phyloP scores from a whole-genome alignment of 2,329 filamentous ascomycete genomes.

The Exophiala aquamarina region DNA sequence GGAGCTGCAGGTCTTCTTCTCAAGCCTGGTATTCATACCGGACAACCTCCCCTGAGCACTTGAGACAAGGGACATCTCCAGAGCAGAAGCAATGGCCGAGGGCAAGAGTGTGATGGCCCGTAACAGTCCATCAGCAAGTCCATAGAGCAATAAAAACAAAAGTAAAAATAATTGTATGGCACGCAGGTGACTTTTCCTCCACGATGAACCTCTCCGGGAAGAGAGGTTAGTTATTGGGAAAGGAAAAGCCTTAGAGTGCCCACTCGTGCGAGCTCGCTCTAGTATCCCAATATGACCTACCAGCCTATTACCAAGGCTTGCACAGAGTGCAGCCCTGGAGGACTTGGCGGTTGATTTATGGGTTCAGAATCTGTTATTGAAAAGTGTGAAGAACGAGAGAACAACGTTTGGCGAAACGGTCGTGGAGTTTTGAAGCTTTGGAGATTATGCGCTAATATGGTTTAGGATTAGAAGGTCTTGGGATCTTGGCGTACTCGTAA shows the following conservation, averaged over 20 bases:
- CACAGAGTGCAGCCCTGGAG: conserved; percentile 6
- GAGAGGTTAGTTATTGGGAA: conserved; percentile 12
- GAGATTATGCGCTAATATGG: background rate
- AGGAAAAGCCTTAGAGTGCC: conserved; percentile 26
- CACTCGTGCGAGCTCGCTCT: conserved; percentile 21
- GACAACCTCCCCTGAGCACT: no score
- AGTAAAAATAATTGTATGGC: conserved; percentile 22
- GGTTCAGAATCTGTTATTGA: conserved; percentile 26
- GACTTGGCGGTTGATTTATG: conserved; percentile 29
- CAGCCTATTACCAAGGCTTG: conserved; percentile 20
- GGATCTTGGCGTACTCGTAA: background rate
- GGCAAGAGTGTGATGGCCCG: no score
- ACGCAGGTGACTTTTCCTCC: conserved; percentile 29
- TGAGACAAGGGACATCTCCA: no score
- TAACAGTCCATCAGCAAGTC: no score
- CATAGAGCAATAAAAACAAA: background rate
- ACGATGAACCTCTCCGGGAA: conserved; percentile 8
- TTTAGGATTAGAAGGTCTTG: background rate
- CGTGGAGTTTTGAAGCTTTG: background rate
- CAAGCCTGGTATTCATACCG: no score
- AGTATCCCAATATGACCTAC: conserved; percentile 31
- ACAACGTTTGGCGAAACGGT: no score
- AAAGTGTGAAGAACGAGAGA: conserved; percentile 26
- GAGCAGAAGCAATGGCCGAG: no score
- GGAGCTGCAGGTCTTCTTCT: no score